phyloP scores from a whole-genome alignment of 345 rosid genomes.

The Pugionium dolabratum region DNA sequence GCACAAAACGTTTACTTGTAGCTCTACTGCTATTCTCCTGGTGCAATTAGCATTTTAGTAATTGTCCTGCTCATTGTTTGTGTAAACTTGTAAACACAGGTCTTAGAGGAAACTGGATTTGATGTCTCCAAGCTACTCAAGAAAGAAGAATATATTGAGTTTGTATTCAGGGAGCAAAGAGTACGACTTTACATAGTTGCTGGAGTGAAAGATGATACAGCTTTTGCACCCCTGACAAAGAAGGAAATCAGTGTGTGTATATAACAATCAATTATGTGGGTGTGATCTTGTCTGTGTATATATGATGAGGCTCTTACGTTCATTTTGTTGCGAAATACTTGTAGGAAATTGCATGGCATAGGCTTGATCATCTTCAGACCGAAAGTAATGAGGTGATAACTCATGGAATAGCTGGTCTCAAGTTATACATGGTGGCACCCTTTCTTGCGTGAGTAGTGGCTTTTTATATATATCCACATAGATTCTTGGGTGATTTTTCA shows the following conservation, averaged over 20 bases:
- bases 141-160: constrained; percentile 81
- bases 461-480: not conserved
- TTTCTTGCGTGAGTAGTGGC: constrained; percentile 69
- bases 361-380: constrained; percentile 82
- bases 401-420: constrained; percentile 79
- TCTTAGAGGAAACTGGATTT: constrained; percentile 93
- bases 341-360: constrained; percentile 98
- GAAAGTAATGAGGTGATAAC: constrained; percentile 78
- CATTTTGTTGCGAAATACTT: constrained; percentile 26
- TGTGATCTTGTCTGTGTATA: constrained; percentile 21
- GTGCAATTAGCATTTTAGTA: constrained; percentile 2
- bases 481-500: not conserved
- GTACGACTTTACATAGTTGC: constrained; percentile 89
- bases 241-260: constrained; percentile 96
- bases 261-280: not conserved
- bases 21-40: not conserved
- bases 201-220: constrained; percentile 86
- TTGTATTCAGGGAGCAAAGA: constrained; percentile 90
- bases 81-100: constrained; percentile 49
- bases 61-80: constrained; percentile 8
- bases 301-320: constrained; percentile 23
- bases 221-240: constrained; percentile 96
- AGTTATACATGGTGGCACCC: constrained; percentile 97
- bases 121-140: constrained; percentile 81
- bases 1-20: constrained; percentile 18